Base-by-base conservation (phyloP, 163 green algal genomes). In the Scenedesmus sp. region DNA sequence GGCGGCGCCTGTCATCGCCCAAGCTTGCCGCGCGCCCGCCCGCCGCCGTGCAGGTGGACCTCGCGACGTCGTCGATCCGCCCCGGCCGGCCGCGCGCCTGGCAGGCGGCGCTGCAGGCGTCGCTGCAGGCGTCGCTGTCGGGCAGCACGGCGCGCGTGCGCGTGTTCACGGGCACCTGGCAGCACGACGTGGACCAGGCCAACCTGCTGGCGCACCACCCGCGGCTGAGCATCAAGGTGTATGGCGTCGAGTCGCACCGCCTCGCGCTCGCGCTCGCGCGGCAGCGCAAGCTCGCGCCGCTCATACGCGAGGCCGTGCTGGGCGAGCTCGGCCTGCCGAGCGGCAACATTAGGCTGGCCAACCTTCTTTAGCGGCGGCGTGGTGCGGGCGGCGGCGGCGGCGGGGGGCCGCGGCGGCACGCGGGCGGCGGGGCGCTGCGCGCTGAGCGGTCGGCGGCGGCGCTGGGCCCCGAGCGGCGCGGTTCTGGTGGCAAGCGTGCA, bases 151-250 rank as follows among this genome's bases (percentile, higher is more conserved):
- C 89, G 3, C 31, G 63, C 5, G 85, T 97, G 15, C 72, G 54
- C 11, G 76, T 95, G 18, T 85, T 97, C 71, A 88, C 76, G 5
- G 92, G 94, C 75, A 95, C 77, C 50, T 98, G 94, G 94, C 69
- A 86, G 63, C 94, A 98, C 80, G 94, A 98, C 77, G 53, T 94
- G 26, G 86, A 91, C 6, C 93, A 97, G 79, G 91, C 86, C 0
- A 50, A 72, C n/a, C 31, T 91, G 42, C 53, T 91, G 42, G 42
- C 6, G 3, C 39, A 72, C 44, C 58, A 67, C n/a, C n/a, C 22
- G 3, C 28, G 77, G 13, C 54, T 76, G 15, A 14, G 17, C 4
- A 56, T 76, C 22, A 83, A 83, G 56, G 64, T 70, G 31, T 42
- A 66, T 28, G 51, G 69, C 26, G 75, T 94, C n/a, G 84, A 92